A percentile compares a stretch with the other conserved stretches of the same genome.
Evolutionary conservation across 495 filamentous ascomycete species (phyloP).

Genomic region (Penicillium nucicola): DNA sequence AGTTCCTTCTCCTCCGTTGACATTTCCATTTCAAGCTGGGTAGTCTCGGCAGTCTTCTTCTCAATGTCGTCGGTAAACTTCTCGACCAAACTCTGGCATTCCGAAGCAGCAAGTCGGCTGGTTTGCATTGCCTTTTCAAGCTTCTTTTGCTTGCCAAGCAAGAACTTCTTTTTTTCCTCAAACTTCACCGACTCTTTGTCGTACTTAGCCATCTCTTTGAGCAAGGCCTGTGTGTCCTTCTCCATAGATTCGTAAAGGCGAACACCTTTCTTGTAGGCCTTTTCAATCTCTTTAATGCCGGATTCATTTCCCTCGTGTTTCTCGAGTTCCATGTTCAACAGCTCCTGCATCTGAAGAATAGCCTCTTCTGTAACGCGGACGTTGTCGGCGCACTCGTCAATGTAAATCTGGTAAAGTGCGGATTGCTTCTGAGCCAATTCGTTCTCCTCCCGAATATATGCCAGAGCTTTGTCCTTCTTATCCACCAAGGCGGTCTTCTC

Average conservation of each 20-base stretch:
- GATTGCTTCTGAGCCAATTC: slow-evolving; percentile 86
- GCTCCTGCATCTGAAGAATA: slow-evolving; percentile 81
- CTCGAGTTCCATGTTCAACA: slow-evolving; percentile 84
- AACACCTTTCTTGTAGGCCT: slow-evolving; percentile 72
- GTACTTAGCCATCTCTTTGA: slow-evolving; percentile 86
- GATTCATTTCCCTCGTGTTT: slow-evolving; percentile 90
- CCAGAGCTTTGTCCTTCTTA: slow-evolving; percentile 91
- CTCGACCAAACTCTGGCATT: slow-evolving; percentile 73
- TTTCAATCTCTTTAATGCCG: slow-evolving; percentile 84
- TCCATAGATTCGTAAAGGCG: slow-evolving; percentile 83
- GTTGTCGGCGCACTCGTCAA: slow-evolving; percentile 82
- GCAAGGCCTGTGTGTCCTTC: slow-evolving; percentile 70
- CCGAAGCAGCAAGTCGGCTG: slow-evolving; percentile 63
- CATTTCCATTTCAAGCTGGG: slow-evolving; percentile 68
- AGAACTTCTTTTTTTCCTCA: slow-evolving; percentile 94
- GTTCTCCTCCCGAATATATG: slow-evolving; percentile 88
- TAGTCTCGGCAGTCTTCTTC: slow-evolving; percentile 67
- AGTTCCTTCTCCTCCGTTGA: slow-evolving; percentile 79
- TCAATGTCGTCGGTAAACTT: slow-evolving; percentile 76
- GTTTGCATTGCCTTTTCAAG: slow-evolving; percentile 82
- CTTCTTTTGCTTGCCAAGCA: slow-evolving; percentile 87
- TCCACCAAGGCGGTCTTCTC: slow-evolving; percentile 89
- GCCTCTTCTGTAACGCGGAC: slow-evolving; percentile 86
- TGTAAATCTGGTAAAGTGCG: slow-evolving; percentile 86
- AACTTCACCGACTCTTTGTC: slow-evolving; percentile 97